These are phyloP conservation scores for Huntiella moniliformis DNA, from an alignment of 2,329 filamentous ascomycete genomes.

Conservation along the genomic window DNA sequence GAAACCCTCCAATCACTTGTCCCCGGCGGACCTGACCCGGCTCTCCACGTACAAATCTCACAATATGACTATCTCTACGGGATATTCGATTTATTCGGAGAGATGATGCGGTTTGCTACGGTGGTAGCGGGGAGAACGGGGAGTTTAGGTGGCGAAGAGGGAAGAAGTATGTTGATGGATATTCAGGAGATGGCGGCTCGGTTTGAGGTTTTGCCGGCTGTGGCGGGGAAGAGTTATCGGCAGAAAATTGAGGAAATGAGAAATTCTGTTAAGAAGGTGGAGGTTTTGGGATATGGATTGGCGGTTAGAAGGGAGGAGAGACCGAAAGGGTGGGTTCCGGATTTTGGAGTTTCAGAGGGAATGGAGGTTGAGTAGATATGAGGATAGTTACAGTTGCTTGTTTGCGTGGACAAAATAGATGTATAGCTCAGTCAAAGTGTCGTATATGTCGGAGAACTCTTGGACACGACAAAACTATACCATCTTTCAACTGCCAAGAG, in stretches of 20 bases:
- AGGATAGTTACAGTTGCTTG: no score
- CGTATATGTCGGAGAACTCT: no score
- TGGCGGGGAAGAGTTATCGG: constrained; percentile 36
- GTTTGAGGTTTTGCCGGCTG: constrained; percentile 55
- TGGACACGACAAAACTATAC: no score
- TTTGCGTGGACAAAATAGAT: no score
- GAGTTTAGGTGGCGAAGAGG: constrained; percentile 22
- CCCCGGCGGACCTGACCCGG: constrained; percentile 24
- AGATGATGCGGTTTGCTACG: constrained; percentile 93
- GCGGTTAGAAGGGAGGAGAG: constrained; percentile 73
- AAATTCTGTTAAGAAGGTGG: constrained; percentile 81
- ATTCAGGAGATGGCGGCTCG: constrained; percentile 58
- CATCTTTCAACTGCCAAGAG: no score
- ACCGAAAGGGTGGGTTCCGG: constrained; percentile 82
- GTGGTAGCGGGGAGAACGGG: constrained; percentile 66
- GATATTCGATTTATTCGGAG: constrained; percentile 82
- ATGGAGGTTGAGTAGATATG: neutral
- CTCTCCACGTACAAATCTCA: constrained; percentile 30
- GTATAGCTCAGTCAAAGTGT: no score
- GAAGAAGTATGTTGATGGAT: constrained; percentile 54
- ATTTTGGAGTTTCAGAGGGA: constrained; percentile 21
- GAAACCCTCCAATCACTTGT: constrained; percentile 34
- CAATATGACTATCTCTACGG: constrained; percentile 78
- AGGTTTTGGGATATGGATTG: constrained; percentile 74
- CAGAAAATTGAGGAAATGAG: constrained; percentile 79